Conservation (phyloP, 2,329 filamentous ascomycete species). For the Apiospora marii region DNA sequence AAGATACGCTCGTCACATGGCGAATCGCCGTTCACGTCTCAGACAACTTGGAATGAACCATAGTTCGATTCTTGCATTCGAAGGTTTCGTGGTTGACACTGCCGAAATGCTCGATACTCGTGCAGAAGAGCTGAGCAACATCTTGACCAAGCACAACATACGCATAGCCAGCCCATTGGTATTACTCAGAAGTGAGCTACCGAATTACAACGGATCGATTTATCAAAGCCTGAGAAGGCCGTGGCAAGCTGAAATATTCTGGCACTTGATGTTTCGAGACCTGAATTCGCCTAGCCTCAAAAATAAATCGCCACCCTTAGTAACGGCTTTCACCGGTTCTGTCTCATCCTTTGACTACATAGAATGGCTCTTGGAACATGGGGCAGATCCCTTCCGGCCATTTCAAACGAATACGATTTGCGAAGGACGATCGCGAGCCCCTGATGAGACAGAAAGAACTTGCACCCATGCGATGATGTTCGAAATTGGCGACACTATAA, state of each 20-base stretch:
- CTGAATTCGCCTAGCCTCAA: not conserved
- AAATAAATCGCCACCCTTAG: too few relatives aligned
- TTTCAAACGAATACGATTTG: too few relatives aligned
- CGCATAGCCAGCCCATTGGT: not conserved
- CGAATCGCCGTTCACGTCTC: not conserved
- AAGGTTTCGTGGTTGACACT: fast-evolving
- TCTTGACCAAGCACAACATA: not conserved
- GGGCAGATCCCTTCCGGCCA: too few relatives aligned
- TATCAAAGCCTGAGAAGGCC: not conserved
- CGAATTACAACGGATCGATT: not conserved
- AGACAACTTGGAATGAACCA: not conserved
- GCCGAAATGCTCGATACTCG: not conserved
- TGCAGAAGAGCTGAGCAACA: not conserved
- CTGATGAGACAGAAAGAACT: too few relatives aligned
- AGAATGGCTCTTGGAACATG: too few relatives aligned
- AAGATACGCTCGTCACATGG: not conserved
- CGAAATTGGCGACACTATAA: too few relatives aligned
- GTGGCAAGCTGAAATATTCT: not conserved
- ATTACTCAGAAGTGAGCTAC: not conserved
- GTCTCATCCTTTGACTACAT: too few relatives aligned
- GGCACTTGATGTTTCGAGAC: not conserved
- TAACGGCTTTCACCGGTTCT: too few relatives aligned
- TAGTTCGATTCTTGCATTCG: not conserved
- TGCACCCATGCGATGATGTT: too few relatives aligned
- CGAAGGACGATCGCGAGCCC: too few relatives aligned